These are phyloP conservation scores for Coemansia sp. DNA, from an alignment of 192 early-diverging fungal genomes.

Conservation along the genomic window DNA sequence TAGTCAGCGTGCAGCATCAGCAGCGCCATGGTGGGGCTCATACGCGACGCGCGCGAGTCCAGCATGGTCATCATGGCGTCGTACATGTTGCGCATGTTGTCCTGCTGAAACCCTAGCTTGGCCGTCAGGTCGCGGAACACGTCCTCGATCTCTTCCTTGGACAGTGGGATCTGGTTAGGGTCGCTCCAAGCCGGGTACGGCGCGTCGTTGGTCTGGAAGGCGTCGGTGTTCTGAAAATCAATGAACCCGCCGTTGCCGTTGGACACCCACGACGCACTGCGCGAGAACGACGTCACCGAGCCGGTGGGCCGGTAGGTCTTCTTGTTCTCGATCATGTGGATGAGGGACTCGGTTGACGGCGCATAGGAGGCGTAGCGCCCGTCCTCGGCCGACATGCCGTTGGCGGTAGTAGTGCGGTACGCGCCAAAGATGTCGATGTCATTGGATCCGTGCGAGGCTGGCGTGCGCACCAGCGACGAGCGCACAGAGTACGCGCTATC, in stretches of 20 bases:
- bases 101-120: slow-evolving; percentile 77
- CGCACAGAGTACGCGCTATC: slow-evolving; percentile 56
- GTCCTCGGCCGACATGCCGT: slow-evolving; percentile 51
- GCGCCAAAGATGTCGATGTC: slow-evolving; percentile 58
- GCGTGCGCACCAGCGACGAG: slow-evolving; percentile 59
- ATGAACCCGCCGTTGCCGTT: slow-evolving; percentile 52
- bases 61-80: slow-evolving; percentile 78
- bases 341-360: slow-evolving; percentile 66
- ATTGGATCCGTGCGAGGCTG: slow-evolving; percentile 49
- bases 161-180: slow-evolving; percentile 62
- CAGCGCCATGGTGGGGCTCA: slow-evolving; percentile 68
- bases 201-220: slow-evolving; percentile 45
- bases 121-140: slow-evolving; percentile 64
- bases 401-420: slow-evolving; percentile 38
- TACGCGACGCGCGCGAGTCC: slow-evolving; percentile 73
- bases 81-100: slow-evolving; percentile 73
- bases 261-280: slow-evolving; percentile 58
- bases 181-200: slow-evolving; percentile 60
- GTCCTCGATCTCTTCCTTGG: slow-evolving; percentile 65
- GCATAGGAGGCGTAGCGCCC: slow-evolving; percentile 69
- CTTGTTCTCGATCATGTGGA: slow-evolving; percentile 67
- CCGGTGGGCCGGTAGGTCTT: slow-evolving; percentile 57
- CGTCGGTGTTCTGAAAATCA: slow-evolving; percentile 55
- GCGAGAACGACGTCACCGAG: slow-evolving; percentile 58
- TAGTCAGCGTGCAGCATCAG: slow-evolving; percentile 75